phyloP scores from a whole-genome alignment of 2,329 filamentous ascomycete genomes.

The Pyrenochaeta sp. region DNA sequence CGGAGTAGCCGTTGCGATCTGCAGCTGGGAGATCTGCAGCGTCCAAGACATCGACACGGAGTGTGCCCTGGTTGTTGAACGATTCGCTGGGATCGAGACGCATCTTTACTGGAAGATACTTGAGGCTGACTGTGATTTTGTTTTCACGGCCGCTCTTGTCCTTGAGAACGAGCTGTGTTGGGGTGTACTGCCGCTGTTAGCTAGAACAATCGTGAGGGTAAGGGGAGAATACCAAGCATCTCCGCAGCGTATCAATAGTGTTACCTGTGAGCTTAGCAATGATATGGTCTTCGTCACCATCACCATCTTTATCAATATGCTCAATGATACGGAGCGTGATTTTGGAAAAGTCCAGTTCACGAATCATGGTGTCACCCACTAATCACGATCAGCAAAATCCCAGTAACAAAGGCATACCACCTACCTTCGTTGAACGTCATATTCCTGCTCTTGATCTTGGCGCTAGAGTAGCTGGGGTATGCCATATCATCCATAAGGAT shows the following conservation, averaged over 20 bases:
- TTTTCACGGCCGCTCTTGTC: constrained; percentile 77
- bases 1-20: constrained; percentile 94
- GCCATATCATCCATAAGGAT: constrained; percentile 94
- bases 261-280: constrained; percentile 84
- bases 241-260: constrained; percentile 85
- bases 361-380: constrained; percentile 91
- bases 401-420: constrained; percentile 14
- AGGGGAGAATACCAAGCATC: constrained; percentile 85
- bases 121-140: constrained; percentile 88
- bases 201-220: no score
- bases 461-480: constrained; percentile 86
- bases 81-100: constrained; percentile 91
- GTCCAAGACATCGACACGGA: constrained; percentile 92
- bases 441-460: constrained; percentile 72
- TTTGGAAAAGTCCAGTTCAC: constrained; percentile 95
- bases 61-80: constrained; percentile 97
- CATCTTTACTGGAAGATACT: constrained; percentile 96
- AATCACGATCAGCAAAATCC: constrained; percentile 28
- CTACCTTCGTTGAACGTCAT: constrained; percentile 82
- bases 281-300: constrained; percentile 73
- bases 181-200: constrained; percentile 74
- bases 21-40: constrained; percentile 87
- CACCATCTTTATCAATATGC: constrained; percentile 75
- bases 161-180: constrained; percentile 80
- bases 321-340: constrained; percentile 87